Evolutionary conservation across 345 rosid species (phyloP).

Genomic region (Eucalyptus tenuipes): DNA sequence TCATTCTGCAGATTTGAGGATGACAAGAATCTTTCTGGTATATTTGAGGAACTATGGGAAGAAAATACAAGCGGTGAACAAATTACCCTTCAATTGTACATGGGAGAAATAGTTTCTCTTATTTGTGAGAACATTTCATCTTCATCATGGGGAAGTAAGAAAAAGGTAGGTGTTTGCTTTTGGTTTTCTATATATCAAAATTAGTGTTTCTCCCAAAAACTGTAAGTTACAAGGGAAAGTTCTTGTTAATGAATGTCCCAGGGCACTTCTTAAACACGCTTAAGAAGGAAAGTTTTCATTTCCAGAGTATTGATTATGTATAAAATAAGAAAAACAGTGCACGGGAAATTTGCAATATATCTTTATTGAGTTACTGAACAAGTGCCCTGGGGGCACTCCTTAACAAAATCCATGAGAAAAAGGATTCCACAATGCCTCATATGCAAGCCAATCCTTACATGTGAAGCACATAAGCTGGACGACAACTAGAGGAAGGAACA

Average conservation of each 20-base stretch:
- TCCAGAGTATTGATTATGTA: neutral
- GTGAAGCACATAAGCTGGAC: neutral
- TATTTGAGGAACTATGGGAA: conserved; percentile 97
- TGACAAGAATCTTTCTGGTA: conserved; percentile 67
- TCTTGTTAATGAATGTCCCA: neutral
- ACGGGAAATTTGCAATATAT: neutral
- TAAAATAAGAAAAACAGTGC: neutral
- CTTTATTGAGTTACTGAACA: neutral
- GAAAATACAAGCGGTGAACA: conserved; percentile 84
- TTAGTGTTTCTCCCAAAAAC: neutral
- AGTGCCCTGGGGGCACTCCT: neutral
- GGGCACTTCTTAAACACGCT: neutral
- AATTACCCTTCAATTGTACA: conserved; percentile 68
- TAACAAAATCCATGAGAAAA: neutral
- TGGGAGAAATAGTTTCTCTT: conserved; percentile 67
- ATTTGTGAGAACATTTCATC: conserved; percentile 61
- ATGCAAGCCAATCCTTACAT: neutral
- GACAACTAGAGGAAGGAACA: neutral
- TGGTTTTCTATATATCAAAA: neutral
- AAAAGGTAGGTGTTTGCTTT: conserved; percentile 27
- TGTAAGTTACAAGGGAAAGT: neutral
- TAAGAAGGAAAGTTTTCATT: neutral
- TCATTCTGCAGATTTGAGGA: conserved; percentile 72
- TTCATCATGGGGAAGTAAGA: conserved; percentile 91
- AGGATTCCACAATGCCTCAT: neutral